A percentile compares a stretch with the other conserved stretches of the same genome.
Evolutionary conservation across 306 rosid species (phyloP).

Genomic region (Medicago arabica): DNA sequence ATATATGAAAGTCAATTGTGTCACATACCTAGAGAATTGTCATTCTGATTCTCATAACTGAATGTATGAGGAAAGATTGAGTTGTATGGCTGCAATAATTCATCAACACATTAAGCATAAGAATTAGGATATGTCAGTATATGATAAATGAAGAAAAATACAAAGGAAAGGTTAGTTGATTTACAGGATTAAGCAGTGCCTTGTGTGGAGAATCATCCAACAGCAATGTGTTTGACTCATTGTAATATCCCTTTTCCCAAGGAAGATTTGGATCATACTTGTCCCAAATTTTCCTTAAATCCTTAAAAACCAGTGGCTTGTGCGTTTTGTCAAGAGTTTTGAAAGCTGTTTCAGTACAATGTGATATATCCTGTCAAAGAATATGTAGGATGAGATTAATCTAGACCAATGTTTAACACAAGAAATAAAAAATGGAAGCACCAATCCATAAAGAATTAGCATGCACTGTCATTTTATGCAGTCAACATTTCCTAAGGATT

Average conservation of each 20-base stretch:
- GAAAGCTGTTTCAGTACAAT: conserved; percentile 67
- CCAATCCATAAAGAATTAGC: too few species aligned
- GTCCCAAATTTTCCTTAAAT: conserved; percentile 81
- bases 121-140: conserved; percentile 6
- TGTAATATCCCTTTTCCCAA: conserved; percentile 72
- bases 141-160: conserved; percentile 10
- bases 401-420: neutral
- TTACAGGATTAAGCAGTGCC: conserved; percentile 83
- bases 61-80: conserved; percentile 71
- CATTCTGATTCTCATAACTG: conserved; percentile 49
- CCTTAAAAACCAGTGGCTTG: conserved; percentile 76
- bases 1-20: neutral
- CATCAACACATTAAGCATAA: conserved; percentile 30
- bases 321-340: conserved; percentile 66
- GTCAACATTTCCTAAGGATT: too few species aligned
- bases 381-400: conserved; percentile 6
- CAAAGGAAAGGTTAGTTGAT: neutral
- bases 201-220: conserved; percentile 95
- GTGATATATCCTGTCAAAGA: conserved; percentile 59
- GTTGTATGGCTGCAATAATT: conserved; percentile 55
- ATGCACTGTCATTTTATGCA: too few species aligned
- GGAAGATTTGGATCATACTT: conserved; percentile 75
- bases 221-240: conserved; percentile 71
- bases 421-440: too few species aligned
- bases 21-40: conserved; percentile 70